These are phyloP conservation scores for Suillus placidus DNA, from an alignment of 768 basidiomycete genomes.

Conservation along the genomic window DNA sequence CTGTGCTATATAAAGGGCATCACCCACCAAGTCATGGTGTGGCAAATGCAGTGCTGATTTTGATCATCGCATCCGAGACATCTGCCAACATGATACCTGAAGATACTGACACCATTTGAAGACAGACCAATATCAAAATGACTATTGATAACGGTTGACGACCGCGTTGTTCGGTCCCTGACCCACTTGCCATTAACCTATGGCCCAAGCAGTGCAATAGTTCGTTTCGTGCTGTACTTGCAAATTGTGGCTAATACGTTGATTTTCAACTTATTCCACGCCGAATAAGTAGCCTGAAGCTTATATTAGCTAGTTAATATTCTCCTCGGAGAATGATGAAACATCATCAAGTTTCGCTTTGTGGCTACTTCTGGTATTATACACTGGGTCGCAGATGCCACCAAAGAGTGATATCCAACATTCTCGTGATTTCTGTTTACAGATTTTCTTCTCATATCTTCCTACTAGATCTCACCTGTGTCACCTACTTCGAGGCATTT, in stretches of 20 bases:
- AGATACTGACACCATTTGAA: not conserved
- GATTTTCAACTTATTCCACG: not conserved
- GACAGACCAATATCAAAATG: not conserved
- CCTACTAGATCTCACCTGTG: not conserved
- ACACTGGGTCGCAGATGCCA: not conserved
- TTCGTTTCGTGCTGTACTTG: not conserved
- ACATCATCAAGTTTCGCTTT: not conserved
- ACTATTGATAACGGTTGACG: not conserved
- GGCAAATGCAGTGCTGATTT: conserved; percentile 2
- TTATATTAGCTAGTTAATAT: not conserved
- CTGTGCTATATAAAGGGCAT: not conserved
- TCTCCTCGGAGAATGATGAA: not conserved
- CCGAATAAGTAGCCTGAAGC: not conserved
- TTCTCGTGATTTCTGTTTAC: not conserved
- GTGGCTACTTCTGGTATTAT: not conserved
- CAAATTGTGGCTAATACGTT: not conserved
- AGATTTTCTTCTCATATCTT: not conserved
- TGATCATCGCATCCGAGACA: not conserved
- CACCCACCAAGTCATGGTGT: not conserved
- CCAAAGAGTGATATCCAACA: not conserved
- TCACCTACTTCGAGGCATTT: not conserved
- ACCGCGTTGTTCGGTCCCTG: not conserved
- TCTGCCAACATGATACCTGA: not conserved
- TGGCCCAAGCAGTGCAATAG: not conserved
- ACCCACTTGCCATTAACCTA: not conserved